Base-by-base conservation (phyloP, 305 asterid species). In the Solanum aculeatissimum region DNA sequence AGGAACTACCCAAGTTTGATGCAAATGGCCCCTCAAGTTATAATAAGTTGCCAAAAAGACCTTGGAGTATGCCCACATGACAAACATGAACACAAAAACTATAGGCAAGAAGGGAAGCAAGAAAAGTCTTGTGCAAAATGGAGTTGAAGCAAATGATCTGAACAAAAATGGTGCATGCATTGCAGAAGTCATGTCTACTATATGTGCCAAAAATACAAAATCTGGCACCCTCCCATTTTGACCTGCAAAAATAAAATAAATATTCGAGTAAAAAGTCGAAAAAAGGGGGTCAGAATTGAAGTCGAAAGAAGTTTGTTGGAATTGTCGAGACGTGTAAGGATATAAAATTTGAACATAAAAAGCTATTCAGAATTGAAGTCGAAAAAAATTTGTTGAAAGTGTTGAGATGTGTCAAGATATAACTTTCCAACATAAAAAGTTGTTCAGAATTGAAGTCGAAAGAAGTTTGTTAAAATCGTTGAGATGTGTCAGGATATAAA, bases 1-100 rank as follows among this genome's bases (percentile, higher is more conserved):
- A 32, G 99, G 99, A 68, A 96, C 97, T 2, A 83, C 87, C 99
- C 99, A 96, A 1, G 97, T 94, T 85, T 96, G 98, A 87, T 95
- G 96, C 80, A 95, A 85, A 71, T 92, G 89, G 25, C 89, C 88
- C 84, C 94, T 91, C 15, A 96, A 93, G 90, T 83, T 88, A 92
- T 96, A 96, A 88, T 84, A 95, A 0, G 94, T 85, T 86, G 80
- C 15, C 87, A 92, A 90, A 91, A 96, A 96, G n/a, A 95, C 87
- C 87, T 95, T 96, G 0, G 98, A 93, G 80, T 91, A 94, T 16
- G 94, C 96, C 99, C 99, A 96, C 99, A 96, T 95, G 3, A 90
- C 16, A 7, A 92, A 83, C 98, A 96, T 94, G 29, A 29, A 14
- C 0, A 89, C 0, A 54, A 96, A 94, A 35, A 93, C 81, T 32